Evolutionary conservation across 805 yeast species (phyloP), one percentile per base, ranked within the genome.

Genomic region (Kuraishia hungarica): DNA sequence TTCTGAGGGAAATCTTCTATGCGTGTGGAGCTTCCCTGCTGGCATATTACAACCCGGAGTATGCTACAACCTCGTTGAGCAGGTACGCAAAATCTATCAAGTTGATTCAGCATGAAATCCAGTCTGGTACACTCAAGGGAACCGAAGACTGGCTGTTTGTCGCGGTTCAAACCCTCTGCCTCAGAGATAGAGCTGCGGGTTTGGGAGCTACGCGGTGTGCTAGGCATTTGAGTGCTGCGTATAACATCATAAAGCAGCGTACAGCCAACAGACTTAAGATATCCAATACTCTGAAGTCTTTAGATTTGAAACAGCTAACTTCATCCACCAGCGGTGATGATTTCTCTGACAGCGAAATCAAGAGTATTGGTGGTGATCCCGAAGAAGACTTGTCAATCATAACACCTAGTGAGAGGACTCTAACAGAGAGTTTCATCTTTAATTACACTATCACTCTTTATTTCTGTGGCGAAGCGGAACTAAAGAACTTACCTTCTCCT

Each of bases 1-100:
- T 61, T n/a, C 58, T 74, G 53, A 61, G 68, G 35, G 69, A 68
- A 50, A 67, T 75, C 1, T 71, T 74, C 5, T 61, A 63, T 52
- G 72, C 77, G 15, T 72, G 76, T 61, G 79, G 78, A 4, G 70
- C 74, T 7, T 60, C 74, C 0, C 68, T 62, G 54, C 55, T 71
- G n/a, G 68, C 73, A 1, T 69, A 70, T 63, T 61, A 65, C 20
- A 63, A 65, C 50, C 60, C 64, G 0, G 63, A 58, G 62, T 58
- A 69, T 50, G 57, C 56, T 59, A 28, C 53, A 8, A 50, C 66
- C 7, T 58, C 67, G 4, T 53, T 61, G 17, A 64, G 59, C 46
- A 69, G 64, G 48, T 63, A 64, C 46, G 52, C 55, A 2, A 67
- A 62, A 10, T 61, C 72, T 1, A 54, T 59, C 19, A 29, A 56